Percentiles rank a stretch among this genome's conserved stretches.
Conservation (phyloP, 352 stramenopile species). For the Pythium volutum region DNA sequence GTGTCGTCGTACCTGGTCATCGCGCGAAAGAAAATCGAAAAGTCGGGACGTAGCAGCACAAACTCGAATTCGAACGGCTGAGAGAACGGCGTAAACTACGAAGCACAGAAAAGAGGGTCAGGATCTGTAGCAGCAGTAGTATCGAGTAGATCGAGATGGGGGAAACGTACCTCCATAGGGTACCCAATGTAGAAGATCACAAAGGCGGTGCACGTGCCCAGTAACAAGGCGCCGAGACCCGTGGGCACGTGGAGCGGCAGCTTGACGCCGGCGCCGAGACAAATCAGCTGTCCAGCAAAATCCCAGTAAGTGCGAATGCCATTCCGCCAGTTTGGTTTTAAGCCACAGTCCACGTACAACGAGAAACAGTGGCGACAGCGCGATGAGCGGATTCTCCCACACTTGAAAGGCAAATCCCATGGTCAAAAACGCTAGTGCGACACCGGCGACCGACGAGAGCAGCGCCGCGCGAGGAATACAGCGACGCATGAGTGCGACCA, state of each 20-base stretch:
- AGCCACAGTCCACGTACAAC: conserved; percentile 22
- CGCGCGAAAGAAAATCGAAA: conserved; percentile 22
- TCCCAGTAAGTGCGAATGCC: background rate
- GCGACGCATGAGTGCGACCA: conserved; percentile 28
- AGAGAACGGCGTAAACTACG: conserved; percentile 31
- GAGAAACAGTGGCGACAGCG: conserved; percentile 33
- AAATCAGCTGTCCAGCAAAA: conserved; percentile 28
- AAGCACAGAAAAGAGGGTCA: background rate
- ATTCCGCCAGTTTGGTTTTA: background rate
- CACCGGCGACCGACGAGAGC: conserved; percentile 36
- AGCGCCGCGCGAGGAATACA: conserved; percentile 35
- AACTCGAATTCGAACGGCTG: conserved; percentile 30
- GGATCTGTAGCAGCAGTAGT: background rate
- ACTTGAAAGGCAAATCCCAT: conserved; percentile 49
- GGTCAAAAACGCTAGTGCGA: conserved; percentile 36
- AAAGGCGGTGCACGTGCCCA: conserved; percentile 30
- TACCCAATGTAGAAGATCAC: conserved; percentile 27
- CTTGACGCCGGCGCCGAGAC: conserved; percentile 38
- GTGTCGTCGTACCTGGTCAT: conserved; percentile 26
- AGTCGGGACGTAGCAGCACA: conserved; percentile 18
- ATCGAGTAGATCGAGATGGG: too few species aligned
- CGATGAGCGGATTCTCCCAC: conserved; percentile 38
- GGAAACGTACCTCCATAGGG: conserved; percentile 21
- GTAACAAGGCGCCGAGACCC: conserved; percentile 29
- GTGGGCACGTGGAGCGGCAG: conserved; percentile 38